Evolutionary conservation across 352 stramenopile genomes (phyloP).

Genomic region (Globisporangium recalcitrans): DNA sequence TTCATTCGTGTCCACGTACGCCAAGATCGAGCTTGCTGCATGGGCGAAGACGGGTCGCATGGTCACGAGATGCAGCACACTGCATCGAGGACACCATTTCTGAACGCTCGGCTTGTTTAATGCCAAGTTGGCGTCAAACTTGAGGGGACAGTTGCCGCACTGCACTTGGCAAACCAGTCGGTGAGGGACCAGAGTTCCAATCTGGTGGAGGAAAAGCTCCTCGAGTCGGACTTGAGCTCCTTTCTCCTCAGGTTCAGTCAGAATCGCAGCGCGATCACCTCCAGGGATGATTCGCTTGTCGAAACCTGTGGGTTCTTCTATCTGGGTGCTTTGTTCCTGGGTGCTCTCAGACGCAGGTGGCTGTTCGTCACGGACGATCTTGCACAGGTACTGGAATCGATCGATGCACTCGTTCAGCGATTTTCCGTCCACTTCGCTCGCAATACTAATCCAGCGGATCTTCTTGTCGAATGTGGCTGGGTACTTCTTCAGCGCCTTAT

Average conservation of each 20-base stretch:
- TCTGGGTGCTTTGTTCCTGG: background rate
- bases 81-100: slow-evolving; percentile 82
- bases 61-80: slow-evolving; percentile 56
- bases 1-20: slow-evolving; percentile 60
- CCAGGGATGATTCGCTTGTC: slow-evolving; percentile 50
- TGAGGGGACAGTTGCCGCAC: slow-evolving; percentile 67
- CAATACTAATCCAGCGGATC: slow-evolving; percentile 60
- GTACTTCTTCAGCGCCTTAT: slow-evolving; percentile 66
- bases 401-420: slow-evolving; percentile 82
- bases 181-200: slow-evolving; percentile 71
- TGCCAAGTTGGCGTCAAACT: slow-evolving; percentile 54
- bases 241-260: slow-evolving; percentile 45
- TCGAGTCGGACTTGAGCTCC: slow-evolving; percentile 56
- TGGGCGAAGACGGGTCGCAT: slow-evolving; percentile 71
- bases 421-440: slow-evolving; percentile 53
- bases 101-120: slow-evolving; percentile 41
- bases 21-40: slow-evolving; percentile 48
- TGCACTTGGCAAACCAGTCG: slow-evolving; percentile 58
- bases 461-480: slow-evolving; percentile 71
- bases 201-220: slow-evolving; percentile 70
- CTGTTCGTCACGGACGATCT: slow-evolving; percentile 32
- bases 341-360: background rate
- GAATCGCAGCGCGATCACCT: slow-evolving; percentile 38
- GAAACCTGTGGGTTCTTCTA: slow-evolving; percentile 15
- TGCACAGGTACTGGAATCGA: slow-evolving; percentile 62